Evolutionary conservation across 2,329 filamentous ascomycete species (phyloP).

Genomic region (Ceratocystis smalleyi): DNA sequence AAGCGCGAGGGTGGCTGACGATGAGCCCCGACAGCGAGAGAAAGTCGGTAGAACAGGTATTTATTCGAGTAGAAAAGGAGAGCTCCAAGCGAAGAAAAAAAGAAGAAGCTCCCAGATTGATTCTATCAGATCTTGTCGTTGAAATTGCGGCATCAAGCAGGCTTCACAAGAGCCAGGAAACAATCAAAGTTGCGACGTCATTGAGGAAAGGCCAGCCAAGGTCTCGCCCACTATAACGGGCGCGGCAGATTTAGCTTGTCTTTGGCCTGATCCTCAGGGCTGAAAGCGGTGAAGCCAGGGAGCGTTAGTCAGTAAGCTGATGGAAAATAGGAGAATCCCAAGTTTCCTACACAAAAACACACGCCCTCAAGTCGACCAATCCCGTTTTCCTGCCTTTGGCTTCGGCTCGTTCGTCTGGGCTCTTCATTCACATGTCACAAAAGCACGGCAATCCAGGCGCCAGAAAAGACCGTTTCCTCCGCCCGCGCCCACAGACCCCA

Average conservation of each 20-base stretch:
- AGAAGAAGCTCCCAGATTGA: neutral
- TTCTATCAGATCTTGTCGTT: neutral
- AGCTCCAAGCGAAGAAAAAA: neutral
- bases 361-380: neutral
- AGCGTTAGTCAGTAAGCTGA: neutral
- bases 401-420: neutral
- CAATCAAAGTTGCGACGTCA: neutral
- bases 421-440: neutral
- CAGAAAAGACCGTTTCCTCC: neutral
- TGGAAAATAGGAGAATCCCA: no score
- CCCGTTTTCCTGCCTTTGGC: neutral
- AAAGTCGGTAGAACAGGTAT: neutral
- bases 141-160: neutral
- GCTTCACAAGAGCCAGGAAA: neutral
- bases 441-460: neutral
- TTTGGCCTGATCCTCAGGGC: neutral
- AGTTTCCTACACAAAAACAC: no score
- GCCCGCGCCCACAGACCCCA: neutral
- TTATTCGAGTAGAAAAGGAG: neutral
- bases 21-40: neutral
- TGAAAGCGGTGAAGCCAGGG: slow-evolving; percentile 1
- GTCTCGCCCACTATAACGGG: neutral
- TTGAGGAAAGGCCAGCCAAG: neutral
- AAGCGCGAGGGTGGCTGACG: neutral
- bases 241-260: neutral